phyloP scores from a whole-genome alignment of 2,329 filamentous ascomycete species.

The Colletotrichum sp. region DNA sequence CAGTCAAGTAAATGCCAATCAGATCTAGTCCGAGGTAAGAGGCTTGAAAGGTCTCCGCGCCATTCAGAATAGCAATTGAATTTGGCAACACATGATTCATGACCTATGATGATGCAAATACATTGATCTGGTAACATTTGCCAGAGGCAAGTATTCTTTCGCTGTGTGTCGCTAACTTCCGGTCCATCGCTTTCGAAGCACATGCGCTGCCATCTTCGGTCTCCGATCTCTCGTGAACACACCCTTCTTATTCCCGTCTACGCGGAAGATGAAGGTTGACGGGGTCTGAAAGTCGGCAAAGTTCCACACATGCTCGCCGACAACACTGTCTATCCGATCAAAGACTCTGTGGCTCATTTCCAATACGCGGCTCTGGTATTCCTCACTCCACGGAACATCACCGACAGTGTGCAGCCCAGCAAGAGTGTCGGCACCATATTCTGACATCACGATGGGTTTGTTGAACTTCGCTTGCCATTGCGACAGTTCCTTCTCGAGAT shows the following conservation, averaged over 20 bases:
- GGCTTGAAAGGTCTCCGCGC: background rate
- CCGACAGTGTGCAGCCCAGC: slow-evolving; percentile 29
- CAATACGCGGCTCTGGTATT: slow-evolving; percentile 29
- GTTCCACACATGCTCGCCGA: slow-evolving; percentile 33
- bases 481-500: slow-evolving; percentile 25
- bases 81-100: background rate
- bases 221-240: slow-evolving; percentile 28
- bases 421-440: slow-evolving; percentile 33
- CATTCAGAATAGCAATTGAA: background rate
- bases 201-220: slow-evolving; percentile 23
- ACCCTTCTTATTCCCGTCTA: slow-evolving; percentile 30
- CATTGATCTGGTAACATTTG: background rate
- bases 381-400: slow-evolving; percentile 31
- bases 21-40: background rate
- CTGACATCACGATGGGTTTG: slow-evolving; percentile 33
- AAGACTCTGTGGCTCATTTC: slow-evolving; percentile 33
- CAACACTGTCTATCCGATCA: slow-evolving; percentile 27
- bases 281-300: slow-evolving; percentile 29
- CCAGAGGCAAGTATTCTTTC: background rate
- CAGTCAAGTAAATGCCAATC: background rate
- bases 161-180: background rate
- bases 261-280: slow-evolving; percentile 15
- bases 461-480: slow-evolving; percentile 27
- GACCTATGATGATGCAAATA: background rate
- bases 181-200: slow-evolving; percentile 22